Percentiles rank a stretch among this genome's conserved stretches.
Evolutionary conservation across 345 rosid genomes (phyloP).

Genomic region (Camelina neglecta): DNA sequence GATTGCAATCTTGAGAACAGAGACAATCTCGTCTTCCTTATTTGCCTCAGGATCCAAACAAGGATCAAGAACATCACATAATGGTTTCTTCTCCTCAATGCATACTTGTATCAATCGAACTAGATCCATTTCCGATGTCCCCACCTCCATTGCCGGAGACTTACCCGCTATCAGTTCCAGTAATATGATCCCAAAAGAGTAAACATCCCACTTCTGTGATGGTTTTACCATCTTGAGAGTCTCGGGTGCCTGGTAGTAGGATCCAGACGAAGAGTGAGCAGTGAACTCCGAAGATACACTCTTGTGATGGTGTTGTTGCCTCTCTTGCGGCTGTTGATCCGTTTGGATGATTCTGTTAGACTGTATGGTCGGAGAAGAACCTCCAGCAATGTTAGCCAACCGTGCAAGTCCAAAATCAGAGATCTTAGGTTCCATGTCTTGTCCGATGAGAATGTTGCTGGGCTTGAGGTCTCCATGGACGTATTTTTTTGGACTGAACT

Average conservation of each 20-base stretch:
- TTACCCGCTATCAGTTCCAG: constrained; percentile 84
- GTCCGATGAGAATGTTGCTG: constrained; percentile 81
- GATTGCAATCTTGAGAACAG: constrained; percentile 81
- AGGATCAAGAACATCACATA: constrained; percentile 83
- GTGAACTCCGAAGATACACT: constrained; percentile 64
- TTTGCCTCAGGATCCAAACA: constrained; percentile 67
- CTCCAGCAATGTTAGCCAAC: constrained; percentile 92
- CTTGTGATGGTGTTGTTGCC: constrained; percentile 58
- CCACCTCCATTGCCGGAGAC: constrained; percentile 59
- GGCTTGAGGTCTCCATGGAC: constrained; percentile 96
- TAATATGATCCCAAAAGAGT: constrained; percentile 84
- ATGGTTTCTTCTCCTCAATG: constrained; percentile 88
- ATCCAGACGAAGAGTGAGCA: constrained; percentile 54
- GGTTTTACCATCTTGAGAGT: constrained; percentile 82
- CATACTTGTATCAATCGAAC: constrained; percentile 84
- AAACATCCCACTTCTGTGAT: constrained; percentile 97
- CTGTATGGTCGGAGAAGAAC: constrained; percentile 74
- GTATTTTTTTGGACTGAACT: constrained; percentile 88
- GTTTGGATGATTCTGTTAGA: constrained; percentile 60
- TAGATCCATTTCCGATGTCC: constrained; percentile 69
- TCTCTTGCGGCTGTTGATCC: constrained; percentile 54
- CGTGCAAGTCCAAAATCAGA: constrained; percentile 91
- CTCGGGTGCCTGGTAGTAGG: constrained; percentile 90
- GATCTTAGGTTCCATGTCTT: constrained; percentile 75
- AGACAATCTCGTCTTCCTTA: constrained; percentile 85